Evolutionary conservation across 305 asterid species (phyloP).

Genomic region (Nicotiana rustica): DNA sequence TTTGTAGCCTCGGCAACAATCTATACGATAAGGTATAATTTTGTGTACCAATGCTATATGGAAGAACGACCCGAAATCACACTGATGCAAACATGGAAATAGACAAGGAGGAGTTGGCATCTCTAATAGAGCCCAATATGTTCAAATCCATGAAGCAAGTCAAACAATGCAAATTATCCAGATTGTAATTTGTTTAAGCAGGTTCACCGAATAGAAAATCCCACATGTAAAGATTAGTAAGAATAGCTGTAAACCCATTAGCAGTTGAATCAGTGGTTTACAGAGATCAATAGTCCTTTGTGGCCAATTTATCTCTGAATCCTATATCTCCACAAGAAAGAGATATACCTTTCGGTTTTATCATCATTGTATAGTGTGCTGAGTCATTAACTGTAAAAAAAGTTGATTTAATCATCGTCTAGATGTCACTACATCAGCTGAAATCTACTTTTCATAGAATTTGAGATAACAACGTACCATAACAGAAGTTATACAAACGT

Average conservation of each 20-base stretch:
- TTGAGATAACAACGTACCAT: neutral
- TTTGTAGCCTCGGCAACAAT: neutral
- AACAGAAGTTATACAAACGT: neutral
- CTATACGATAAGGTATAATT: neutral
- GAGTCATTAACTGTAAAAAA: slow-evolving; percentile 13
- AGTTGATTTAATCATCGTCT: slow-evolving; percentile 3
- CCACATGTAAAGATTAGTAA: neutral
- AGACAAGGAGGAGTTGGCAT: slow-evolving; percentile 3
- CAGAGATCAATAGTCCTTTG: neutral
- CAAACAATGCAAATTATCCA: neutral
- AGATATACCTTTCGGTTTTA: neutral
- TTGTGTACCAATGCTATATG: neutral
- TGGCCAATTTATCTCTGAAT: slow-evolving; percentile 5
- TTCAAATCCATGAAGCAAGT: neutral
- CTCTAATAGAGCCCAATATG: neutral
- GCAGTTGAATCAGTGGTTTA: slow-evolving; percentile 18
- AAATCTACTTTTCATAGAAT: neutral
- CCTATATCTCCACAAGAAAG: neutral
- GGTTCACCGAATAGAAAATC: slow-evolving; percentile 18
- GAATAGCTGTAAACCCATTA: neutral
- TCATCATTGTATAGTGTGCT: neutral
- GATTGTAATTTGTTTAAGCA: neutral
- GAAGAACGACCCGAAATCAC: neutral
- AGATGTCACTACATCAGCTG: slow-evolving; percentile 7
- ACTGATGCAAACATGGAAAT: neutral